phyloP scores from a whole-genome alignment of 208 protist species.

The Phytomonas francai region DNA sequence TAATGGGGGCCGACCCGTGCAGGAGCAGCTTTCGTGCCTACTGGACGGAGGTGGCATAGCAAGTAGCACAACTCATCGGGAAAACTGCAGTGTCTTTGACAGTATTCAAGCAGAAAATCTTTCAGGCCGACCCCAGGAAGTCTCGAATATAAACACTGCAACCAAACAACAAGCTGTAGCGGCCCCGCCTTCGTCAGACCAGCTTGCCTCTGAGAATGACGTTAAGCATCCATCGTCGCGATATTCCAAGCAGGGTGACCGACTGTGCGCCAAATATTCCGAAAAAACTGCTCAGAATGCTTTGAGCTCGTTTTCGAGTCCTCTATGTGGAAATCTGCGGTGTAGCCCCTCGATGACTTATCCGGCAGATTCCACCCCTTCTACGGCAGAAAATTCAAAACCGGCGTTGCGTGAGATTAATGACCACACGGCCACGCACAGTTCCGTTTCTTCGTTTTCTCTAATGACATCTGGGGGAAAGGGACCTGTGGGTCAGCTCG shows the following conservation, averaged over 20 bases:
- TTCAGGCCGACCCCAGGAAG: not conserved
- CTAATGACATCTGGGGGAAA: not conserved
- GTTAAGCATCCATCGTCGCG: not conserved
- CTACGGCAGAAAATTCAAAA: not conserved
- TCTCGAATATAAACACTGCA: not conserved
- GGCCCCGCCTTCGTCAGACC: not conserved
- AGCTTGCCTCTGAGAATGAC: not conserved
- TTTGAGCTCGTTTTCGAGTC: not conserved
- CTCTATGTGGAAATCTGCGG: not conserved
- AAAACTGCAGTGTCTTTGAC: not conserved
- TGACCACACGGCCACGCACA: not conserved
- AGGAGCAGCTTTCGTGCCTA: not conserved
- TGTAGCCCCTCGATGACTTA: not conserved
- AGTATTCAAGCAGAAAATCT: not conserved
- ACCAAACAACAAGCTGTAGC: not conserved
- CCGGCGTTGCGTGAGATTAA: not conserved
- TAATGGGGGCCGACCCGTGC: not conserved
- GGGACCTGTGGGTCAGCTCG: not conserved
- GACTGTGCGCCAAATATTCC: not conserved
- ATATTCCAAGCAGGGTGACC: not conserved
- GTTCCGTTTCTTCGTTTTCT: not conserved
- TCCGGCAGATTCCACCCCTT: not conserved
- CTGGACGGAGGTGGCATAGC: not conserved
- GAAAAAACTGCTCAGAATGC: not conserved
- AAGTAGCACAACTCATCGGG: not conserved